Evolutionary conservation across 805 yeast genomes (phyloP), one percentile per base, ranked within the genome.

Genomic region (Hanseniaspora hatyaiensis): DNA sequence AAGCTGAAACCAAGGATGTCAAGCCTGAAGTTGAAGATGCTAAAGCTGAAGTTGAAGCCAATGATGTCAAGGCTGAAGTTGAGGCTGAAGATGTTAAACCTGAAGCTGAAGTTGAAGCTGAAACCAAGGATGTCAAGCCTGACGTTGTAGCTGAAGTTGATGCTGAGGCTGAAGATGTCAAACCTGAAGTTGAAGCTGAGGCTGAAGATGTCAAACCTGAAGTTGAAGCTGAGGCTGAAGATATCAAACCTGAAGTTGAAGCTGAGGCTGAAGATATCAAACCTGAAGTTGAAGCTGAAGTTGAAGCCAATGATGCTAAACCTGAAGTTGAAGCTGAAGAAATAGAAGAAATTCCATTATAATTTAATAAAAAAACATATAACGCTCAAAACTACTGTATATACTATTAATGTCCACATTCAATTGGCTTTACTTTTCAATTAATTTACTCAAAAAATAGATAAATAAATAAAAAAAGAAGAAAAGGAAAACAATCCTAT

Each of bases 261-360:
- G 41, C 34, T 30, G 39, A 34, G n/a, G 52, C 37, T 41, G 52
- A 51, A 20, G 54, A 53, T 34, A 38, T 48, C 28, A 49, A 16
- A 41, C 50, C 23, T 38, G 40, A 50, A 50, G 22, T 50, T 52
- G 28, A 53, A 50, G 29, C 49, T 46, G 31, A 28, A 29, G 44
- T 12, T 34, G 49, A 34, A 15, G 50, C 39, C 22, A 32, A n/a
- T 20, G 12, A 8, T 9, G 8, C 19, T 20, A 39, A 16, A n/a
- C 29, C 37, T 12, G 20, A 28, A 22, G 4, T 16, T 20, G 44
- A 47, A 32, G 49, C 16, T 26, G 16, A 13, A 29, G 62, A 58
- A 38, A 55, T 61, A 48, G 63, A 61, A 52, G 58, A 40, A 9
- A 31, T 40, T 20, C 36, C 44, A 2, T 22, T 40, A 30, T 40